phyloP scores from a whole-genome alignment of 2,329 filamentous ascomycete species.

The Neocucurbitaria cava region DNA sequence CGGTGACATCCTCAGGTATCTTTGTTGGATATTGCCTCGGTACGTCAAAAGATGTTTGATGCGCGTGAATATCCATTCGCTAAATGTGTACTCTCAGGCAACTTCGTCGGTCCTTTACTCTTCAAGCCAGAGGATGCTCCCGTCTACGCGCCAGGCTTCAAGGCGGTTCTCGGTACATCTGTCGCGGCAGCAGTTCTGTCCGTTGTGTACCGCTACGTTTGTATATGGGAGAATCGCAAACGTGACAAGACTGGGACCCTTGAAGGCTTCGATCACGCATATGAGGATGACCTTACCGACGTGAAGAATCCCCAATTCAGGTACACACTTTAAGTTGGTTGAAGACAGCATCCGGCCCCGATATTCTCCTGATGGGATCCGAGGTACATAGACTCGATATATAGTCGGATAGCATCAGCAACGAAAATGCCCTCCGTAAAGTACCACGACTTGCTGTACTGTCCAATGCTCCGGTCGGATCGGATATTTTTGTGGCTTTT shows the following conservation, averaged over 20 bases:
- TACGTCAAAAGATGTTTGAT: no score
- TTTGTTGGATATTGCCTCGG: constrained; percentile 62
- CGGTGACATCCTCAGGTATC: constrained; percentile 57
- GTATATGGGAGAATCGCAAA: constrained; percentile 53
- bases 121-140: constrained; percentile 28
- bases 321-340: constrained; percentile 15
- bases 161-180: constrained; percentile 49
- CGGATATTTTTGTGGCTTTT: no score
- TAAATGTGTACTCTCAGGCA: constrained; percentile 35
- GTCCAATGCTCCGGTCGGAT: no score
- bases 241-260: constrained; percentile 52
- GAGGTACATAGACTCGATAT: background rate
- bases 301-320: constrained; percentile 30
- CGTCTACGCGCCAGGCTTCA: constrained; percentile 50
- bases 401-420: no score
- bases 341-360: background rate
- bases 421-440: no score
- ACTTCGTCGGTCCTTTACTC: constrained; percentile 42
- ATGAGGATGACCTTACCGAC: constrained; percentile 61
- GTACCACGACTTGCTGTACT: no score
- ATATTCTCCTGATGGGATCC: background rate
- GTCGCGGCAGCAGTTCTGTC: constrained; percentile 46
- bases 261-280: constrained; percentile 62
- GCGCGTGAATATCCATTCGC: no score
- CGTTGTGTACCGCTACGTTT: constrained; percentile 55